Conservation (phyloP, 2,329 filamentous ascomycete genomes). For the Calycina herbarum region DNA sequence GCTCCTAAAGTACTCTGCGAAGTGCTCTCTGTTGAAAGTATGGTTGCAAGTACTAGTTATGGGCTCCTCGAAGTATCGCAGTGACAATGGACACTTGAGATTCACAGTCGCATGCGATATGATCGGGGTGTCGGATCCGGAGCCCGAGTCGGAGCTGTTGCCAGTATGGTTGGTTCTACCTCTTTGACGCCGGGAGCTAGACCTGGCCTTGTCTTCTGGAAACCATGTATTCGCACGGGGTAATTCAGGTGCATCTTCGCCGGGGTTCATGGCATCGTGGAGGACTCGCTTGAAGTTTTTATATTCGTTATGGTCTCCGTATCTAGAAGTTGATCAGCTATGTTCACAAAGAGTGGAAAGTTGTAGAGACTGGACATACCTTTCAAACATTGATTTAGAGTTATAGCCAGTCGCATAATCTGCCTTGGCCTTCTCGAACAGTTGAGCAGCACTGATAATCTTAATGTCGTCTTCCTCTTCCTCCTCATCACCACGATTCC, state of each 20-base stretch:
- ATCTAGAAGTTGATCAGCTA: conserved; percentile 41
- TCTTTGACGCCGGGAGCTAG: conserved; percentile 20
- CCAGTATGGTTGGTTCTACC: conserved; percentile 19
- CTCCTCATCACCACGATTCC: conserved; percentile 45
- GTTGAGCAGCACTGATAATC: conserved; percentile 38
- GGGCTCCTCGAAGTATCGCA: conserved; percentile 64
- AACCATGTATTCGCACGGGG: conserved; percentile 65
- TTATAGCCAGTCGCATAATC: conserved; percentile 41
- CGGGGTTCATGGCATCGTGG: conserved; percentile 58
- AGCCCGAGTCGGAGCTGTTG: conserved; percentile 40
- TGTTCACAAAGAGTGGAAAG: neutral
- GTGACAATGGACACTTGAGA: conserved; percentile 69
- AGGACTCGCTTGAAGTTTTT: conserved; percentile 59
- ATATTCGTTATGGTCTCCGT: conserved; percentile 59
- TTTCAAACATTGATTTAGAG: conserved; percentile 41
- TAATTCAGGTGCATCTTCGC: conserved; percentile 50
- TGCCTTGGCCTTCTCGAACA: conserved; percentile 40
- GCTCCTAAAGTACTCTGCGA: conserved; percentile 48
- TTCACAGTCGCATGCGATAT: conserved; percentile 63
- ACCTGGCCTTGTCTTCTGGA: conserved; percentile 30
- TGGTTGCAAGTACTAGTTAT: conserved; percentile 71
- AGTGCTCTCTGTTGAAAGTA: conserved; percentile 66
- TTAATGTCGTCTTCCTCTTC: conserved; percentile 36
- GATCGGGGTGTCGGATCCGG: conserved; percentile 54
- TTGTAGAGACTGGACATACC: conserved; percentile 35